Evolutionary conservation across 176 grass and related monocot species (phyloP).

Genomic region (Triticum urartu): DNA sequence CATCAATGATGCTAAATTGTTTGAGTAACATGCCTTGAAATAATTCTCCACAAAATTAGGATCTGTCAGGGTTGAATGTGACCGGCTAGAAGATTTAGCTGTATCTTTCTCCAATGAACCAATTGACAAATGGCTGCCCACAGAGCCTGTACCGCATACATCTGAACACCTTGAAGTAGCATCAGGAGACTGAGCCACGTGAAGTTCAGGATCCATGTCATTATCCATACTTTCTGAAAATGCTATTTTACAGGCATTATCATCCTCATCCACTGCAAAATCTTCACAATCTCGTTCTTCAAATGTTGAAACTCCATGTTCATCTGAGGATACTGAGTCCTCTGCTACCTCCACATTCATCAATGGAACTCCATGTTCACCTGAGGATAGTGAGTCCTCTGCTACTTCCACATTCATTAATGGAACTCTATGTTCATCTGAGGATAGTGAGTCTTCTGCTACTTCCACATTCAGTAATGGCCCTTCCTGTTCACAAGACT

Average conservation of each 20-base stretch:
- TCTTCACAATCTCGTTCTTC: constrained; percentile 38
- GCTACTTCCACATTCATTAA: constrained; percentile 31
- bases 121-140: constrained; percentile 25
- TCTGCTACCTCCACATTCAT: constrained; percentile 35
- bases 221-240: constrained; percentile 40
- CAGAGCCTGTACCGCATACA: constrained; percentile 41
- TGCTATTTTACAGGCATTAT: constrained; percentile 44
- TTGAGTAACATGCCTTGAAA: constrained; percentile 63
- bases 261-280: constrained; percentile 21
- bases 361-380: constrained; percentile 35
- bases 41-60: constrained; percentile 98
- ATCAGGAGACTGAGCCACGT: constrained; percentile 32
- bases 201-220: constrained; percentile 32
- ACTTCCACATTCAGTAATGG: constrained; percentile 31
- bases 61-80: constrained; percentile 86
- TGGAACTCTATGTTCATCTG: constrained; percentile 32
- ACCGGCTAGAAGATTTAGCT: constrained; percentile 44
- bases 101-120: constrained; percentile 33
- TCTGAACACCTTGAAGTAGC: constrained; percentile 43
- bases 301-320: constrained; percentile 31
- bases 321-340: constrained; percentile 30
- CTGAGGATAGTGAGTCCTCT: constrained; percentile 28
- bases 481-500: constrained; percentile 20
- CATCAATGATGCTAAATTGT: background rate
- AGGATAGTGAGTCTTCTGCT: constrained; percentile 33